These are phyloP conservation scores for Vishniacozyma victoriae DNA, from an alignment of 768 basidiomycete species.

Conservation along the genomic window DNA sequence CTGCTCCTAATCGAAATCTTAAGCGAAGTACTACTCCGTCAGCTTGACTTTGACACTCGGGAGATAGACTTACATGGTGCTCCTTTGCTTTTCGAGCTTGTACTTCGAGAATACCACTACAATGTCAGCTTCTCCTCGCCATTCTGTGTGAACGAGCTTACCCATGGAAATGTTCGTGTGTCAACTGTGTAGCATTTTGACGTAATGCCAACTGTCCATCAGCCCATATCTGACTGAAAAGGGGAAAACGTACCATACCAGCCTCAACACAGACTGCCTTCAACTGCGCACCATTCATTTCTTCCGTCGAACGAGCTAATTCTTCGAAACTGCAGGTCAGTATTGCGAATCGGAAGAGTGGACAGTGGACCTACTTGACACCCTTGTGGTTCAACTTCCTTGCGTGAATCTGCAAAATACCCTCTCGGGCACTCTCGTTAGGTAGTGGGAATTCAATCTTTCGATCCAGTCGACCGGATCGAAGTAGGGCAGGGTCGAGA, in stretches of 20 bases:
- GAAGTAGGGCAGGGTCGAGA: conserved; percentile 93
- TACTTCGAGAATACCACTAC: conserved; percentile 54
- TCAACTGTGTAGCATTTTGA: conserved; percentile 80
- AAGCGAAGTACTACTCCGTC: conserved; percentile 41
- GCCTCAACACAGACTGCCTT: conserved; percentile 99
- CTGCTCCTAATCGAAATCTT: too few relatives aligned
- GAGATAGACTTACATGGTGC: conserved; percentile 50
- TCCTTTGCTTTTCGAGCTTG: conserved; percentile 99
- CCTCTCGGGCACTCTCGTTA: conserved; percentile 90
- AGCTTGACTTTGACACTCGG: background rate
- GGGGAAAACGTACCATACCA: conserved; percentile 77
- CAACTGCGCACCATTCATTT: conserved; percentile 74
- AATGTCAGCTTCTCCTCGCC: background rate
- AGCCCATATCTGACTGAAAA: background rate
- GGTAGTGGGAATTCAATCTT: conserved; percentile 99
- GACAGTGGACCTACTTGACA: conserved; percentile 57
- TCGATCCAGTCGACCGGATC: conserved; percentile 92
- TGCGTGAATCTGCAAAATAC: conserved; percentile 93
- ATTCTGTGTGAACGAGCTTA: background rate
- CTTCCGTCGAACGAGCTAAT: conserved; percentile 90
- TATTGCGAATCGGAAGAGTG: background rate
- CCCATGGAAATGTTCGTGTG: conserved; percentile 92
- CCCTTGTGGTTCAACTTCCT: conserved; percentile 88
- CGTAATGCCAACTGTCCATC: conserved; percentile 52
- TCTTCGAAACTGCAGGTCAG: conserved; percentile 63